phyloP scores from a whole-genome alignment of 1,284 basidiomycete genomes.

The Microbotryomycetes sp. region DNA sequence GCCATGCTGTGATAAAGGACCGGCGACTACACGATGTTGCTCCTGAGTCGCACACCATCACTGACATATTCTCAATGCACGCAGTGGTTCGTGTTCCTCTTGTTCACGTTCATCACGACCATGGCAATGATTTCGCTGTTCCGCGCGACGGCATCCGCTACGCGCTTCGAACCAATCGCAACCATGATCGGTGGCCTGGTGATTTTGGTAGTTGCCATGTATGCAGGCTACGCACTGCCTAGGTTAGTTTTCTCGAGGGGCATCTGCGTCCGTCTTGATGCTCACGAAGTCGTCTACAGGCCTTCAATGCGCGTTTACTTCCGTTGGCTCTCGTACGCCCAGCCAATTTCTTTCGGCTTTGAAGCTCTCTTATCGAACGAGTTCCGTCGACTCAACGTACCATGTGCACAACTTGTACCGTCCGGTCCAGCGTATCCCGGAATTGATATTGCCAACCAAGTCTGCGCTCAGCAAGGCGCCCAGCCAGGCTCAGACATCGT shows the following conservation, averaged over 20 bases:
- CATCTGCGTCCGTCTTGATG: background rate
- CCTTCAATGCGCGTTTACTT: conserved; percentile 41
- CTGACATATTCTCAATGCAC: no score
- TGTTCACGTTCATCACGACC: conserved; percentile 44
- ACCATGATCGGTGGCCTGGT: conserved; percentile 33
- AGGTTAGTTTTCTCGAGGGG: no score
- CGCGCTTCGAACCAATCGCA: conserved; percentile 36
- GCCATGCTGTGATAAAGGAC: no score
- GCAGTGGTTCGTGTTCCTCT: conserved; percentile 44
- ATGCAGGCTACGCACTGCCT: conserved; percentile 39
- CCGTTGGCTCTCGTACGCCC: conserved; percentile 50
- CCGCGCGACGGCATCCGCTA: conserved; percentile 47
- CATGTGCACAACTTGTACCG: conserved; percentile 40
- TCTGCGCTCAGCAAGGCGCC: conserved; percentile 16
- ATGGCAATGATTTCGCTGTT: conserved; percentile 47
- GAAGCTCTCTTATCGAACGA: conserved; percentile 49
- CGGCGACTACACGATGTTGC: no score
- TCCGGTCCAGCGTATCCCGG: conserved; percentile 40
- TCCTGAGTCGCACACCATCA: no score
- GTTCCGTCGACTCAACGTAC: conserved; percentile 37
- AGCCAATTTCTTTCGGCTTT: conserved; percentile 47
- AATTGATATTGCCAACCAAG: conserved; percentile 27
- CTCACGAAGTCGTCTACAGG: conserved; percentile 42
- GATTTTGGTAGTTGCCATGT: conserved; percentile 48
- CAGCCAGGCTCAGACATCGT: conserved; percentile 39